phyloP scores from a whole-genome alignment of 257 asterid species.

The Capsicum baccatum region DNA sequence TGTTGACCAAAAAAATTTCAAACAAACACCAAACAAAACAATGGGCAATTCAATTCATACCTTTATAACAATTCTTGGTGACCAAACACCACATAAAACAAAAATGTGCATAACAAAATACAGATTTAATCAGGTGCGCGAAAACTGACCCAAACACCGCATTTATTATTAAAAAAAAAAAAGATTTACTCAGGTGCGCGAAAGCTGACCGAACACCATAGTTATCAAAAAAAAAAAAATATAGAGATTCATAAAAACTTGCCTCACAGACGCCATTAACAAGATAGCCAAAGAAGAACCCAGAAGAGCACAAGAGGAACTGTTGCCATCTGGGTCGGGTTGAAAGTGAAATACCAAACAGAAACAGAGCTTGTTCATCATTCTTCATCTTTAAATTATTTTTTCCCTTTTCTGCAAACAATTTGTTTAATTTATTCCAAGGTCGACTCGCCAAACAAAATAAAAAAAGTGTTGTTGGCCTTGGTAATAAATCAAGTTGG shows the following conservation, averaged over 20 bases:
- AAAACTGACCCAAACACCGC: too few relatives aligned
- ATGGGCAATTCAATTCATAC: not conserved
- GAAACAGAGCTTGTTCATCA: slow-evolving; percentile 72
- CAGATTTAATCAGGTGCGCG: too few relatives aligned
- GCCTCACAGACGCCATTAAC: slow-evolving; percentile 96
- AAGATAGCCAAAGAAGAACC: slow-evolving; percentile 93
- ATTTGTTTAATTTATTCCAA: not conserved
- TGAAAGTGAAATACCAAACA: slow-evolving; percentile 76
- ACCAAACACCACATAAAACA: not conserved
- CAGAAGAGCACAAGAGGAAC: slow-evolving; percentile 81
- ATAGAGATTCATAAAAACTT: slow-evolving; percentile 13
- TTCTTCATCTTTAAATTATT: slow-evolving; percentile 56
- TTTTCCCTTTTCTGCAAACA: not conserved
- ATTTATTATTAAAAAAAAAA: too few relatives aligned
- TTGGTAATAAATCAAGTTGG: slow-evolving; percentile 40
- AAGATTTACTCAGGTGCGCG: too few relatives aligned
- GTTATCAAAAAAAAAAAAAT: too few relatives aligned
- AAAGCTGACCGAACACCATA: too few relatives aligned
- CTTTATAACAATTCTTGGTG: not conserved
- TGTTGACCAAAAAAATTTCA: not conserved
- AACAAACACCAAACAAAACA: not conserved
- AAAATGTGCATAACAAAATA: not conserved
- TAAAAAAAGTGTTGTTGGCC: slow-evolving; percentile 26
- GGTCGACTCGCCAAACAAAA: too few relatives aligned
- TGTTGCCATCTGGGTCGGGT: slow-evolving; percentile 88